Evolutionary conservation across 192 early-diverging fungal genomes (phyloP).

Genomic region (Umbelopsis vinacea): DNA sequence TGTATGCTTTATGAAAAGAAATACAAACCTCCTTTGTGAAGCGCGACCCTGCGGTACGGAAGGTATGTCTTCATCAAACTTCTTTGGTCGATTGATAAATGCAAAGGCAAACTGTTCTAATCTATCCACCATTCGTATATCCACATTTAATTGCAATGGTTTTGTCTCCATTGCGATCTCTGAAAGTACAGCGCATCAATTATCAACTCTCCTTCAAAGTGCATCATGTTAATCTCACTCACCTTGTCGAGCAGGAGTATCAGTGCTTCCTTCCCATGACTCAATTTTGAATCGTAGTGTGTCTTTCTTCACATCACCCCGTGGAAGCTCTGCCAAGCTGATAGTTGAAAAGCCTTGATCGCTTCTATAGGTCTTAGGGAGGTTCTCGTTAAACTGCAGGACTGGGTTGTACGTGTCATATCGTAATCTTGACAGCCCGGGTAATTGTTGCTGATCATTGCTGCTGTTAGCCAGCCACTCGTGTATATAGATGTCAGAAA

Average conservation of each 20-base stretch:
- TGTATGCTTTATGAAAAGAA: no score
- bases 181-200: background rate
- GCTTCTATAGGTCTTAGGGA: background rate
- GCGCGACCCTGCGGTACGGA: no score
- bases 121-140: slow-evolving; percentile 48
- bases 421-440: background rate
- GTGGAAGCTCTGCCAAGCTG: background rate
- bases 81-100: slow-evolving; percentile 28
- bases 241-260: background rate
- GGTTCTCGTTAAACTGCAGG: slow-evolving; percentile 18
- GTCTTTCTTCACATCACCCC: slow-evolving; percentile 3
- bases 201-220: background rate
- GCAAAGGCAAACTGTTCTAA: slow-evolving; percentile 48
- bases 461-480: slow-evolving; percentile 13
- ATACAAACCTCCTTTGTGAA: background rate
- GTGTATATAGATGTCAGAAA: slow-evolving; percentile 1
- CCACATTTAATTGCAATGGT: slow-evolving; percentile 52
- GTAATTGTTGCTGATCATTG: background rate
- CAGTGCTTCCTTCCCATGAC: background rate
- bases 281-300: slow-evolving; percentile 31
- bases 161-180: slow-evolving; percentile 52
- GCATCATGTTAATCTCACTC: background rate
- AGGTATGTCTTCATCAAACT: slow-evolving; percentile 2
- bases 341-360: slow-evolving; percentile 16
- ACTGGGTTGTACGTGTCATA: slow-evolving; percentile 23